Base-by-base conservation (phyloP, 2,329 filamentous ascomycete genomes). In the Rosellinia necatrix region DNA sequence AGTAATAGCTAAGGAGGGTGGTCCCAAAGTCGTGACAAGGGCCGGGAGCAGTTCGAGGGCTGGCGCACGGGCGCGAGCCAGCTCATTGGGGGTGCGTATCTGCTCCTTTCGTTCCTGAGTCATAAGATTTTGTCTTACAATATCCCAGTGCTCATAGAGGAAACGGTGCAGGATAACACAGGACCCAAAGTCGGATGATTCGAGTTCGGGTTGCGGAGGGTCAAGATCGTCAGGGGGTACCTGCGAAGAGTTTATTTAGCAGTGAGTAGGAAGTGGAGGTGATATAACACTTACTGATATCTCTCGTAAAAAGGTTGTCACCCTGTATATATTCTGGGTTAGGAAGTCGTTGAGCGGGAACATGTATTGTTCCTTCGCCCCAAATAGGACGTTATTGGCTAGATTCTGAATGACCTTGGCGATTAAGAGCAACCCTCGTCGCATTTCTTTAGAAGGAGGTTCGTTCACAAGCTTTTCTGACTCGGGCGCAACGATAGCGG, bases 301-400 rank as follows among this genome's bases (percentile, higher is more conserved):
- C 64, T 88, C 83, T 22, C 85, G 78, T 24, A 89, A 71, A 63
- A 89, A 89, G 0, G 81, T 82, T 2, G 85, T 89, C 13, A 89
- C 84, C 29, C 79, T 75, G 67, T 86, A 87, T 48, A 89, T 89
- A 61, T 89, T 87, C 60, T 86, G 78, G 0, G 85, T 84, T 19
- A 89, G 71, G 58, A 89, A 89, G 55, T 87, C 81, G 66, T 89
- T 89, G 19, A 89, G 72, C 1, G 86, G 84, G 59, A 84, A 87
- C 87, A 89, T 89, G 66, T 88, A 89, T 3, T 85, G 83, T 66
- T 89, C 86, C 69, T 89, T 89, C 29, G 85, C 84, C 3, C 87
- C 86, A 62, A 89, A 89, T 1, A 89, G 75, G 24, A 89, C 86
- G 55, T 89, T 89, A 64, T 89, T 89, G 30, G 86, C 87, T 30